Conservation (phyloP, 495 filamentous ascomycete species). For the Acidomyces sp. region DNA sequence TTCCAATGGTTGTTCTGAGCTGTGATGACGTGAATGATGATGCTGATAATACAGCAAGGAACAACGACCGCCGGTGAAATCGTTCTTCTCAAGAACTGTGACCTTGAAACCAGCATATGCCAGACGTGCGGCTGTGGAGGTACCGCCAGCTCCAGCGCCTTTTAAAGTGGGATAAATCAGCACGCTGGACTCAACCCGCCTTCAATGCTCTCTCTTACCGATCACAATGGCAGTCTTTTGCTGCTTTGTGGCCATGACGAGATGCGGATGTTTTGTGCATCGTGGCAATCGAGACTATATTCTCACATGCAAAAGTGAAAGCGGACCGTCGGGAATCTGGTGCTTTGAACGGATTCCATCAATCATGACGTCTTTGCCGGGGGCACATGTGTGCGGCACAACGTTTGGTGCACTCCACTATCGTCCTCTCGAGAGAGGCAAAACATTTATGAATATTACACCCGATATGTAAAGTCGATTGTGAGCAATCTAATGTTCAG, state of each 20-base stretch:
- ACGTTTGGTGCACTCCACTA: too few relatives aligned
- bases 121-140: conserved; percentile 52
- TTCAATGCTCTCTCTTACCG: conserved; percentile 5
- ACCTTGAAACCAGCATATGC: conserved; percentile 52
- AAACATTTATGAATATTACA: too few relatives aligned
- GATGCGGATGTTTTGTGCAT: background rate
- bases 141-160: conserved; percentile 57
- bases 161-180: conserved; percentile 6
- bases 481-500: too few relatives aligned
- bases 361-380: too few relatives aligned
- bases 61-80: conserved; percentile 52
- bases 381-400: too few relatives aligned
- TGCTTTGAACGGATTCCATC: too few relatives aligned
- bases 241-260: conserved; percentile 7
- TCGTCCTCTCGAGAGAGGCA: too few relatives aligned
- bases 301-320: conserved; percentile 13
- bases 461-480: too few relatives aligned
- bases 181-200: background rate
- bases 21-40: too few relatives aligned
- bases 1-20: background rate
- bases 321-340: too few relatives aligned
- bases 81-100: conserved; percentile 56
- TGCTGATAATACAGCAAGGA: conserved; percentile 38
- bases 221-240: conserved; percentile 24
- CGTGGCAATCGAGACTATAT: background rate